Evolutionary conservation across 345 rosid species (phyloP), one percentile per base, ranked within the genome.

Genomic region (Angophora floribunda): DNA sequence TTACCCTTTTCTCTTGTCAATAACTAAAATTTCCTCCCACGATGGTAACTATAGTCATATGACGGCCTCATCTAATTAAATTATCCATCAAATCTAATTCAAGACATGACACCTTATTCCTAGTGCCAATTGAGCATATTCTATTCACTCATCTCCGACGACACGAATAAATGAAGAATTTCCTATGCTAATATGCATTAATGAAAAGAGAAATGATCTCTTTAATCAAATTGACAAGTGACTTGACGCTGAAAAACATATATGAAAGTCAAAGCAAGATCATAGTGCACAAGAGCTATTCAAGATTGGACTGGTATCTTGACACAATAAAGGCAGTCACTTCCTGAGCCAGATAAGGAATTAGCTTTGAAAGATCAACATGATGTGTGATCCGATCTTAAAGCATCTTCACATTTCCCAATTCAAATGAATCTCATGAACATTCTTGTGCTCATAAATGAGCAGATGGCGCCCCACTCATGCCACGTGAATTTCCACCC

Each of bases 61-160:
- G 9, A 30, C 7, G 75, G 78, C 4, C 3, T 75, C 7, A 0
- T 75, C 13, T 36, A 9, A 75, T 5, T 13, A 36, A 36, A 63
- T 63, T 63, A 9, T n/a, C n/a, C n/a, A 0, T 75, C 2, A 0
- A 75, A 0, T 75, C 1, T 19, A 0, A 1, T 75, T 36, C 6
- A 26, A 75, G 49, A 1, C 32, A 61, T 22, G 0, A 9, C 26
- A 17, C 47, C 82, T 36, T 36, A 9, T 36, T 26, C 14, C 0
- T 1, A 9, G 82, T 36, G 82, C 14, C 24, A 36, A 75, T 75
- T 9, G 26, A 9, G 47, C 24, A 17, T 75, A 36, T 75, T 2
- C 49, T 13, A 36, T 75, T 75, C 14, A 36, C 0, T 75, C 82
- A 41, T 75, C 80, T 70, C 17, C 6, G 4, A 36, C 4, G 11